These are phyloP conservation scores for Incumbomyces lentus DNA, from an alignment of 2,329 filamentous ascomycete genomes.

Conservation along the genomic window DNA sequence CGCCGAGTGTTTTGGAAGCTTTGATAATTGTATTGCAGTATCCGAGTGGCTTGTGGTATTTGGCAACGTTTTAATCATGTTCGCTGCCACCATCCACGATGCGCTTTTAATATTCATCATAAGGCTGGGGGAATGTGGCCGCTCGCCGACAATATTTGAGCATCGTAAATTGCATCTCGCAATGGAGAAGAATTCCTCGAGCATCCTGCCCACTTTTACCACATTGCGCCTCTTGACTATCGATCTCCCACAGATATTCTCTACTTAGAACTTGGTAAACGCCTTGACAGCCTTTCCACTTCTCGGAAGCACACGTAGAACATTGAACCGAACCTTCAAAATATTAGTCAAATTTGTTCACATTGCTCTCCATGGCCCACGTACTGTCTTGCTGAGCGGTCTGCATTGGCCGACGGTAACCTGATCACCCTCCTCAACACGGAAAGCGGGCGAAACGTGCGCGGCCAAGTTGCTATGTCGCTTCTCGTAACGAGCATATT, in stretches of 20 bases:
- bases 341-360: conserved; percentile 5
- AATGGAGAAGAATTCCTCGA: too few relatives aligned
- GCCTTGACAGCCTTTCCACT: conserved; percentile 95
- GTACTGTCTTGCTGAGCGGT: conserved; percentile 98
- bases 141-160: too few relatives aligned
- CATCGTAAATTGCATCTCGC: too few relatives aligned
- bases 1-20: too few relatives aligned
- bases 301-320: conserved; percentile 94
- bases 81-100: conserved; percentile 4
- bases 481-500: conserved; percentile 99
- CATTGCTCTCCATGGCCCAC: conserved; percentile 25
- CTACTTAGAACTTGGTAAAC: conserved; percentile 92
- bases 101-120: neutral
- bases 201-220: too few relatives aligned
- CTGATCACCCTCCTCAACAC: conserved; percentile 99
- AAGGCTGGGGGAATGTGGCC: too few relatives aligned
- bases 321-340: conserved; percentile 90
- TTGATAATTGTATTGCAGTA: neutral
- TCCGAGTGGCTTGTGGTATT: neutral
- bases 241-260: too few relatives aligned
- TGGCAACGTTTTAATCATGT: neutral
- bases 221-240: too few relatives aligned
- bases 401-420: conserved; percentile 99
- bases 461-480: conserved; percentile 99
- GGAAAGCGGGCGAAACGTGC: conserved; percentile 98